Conservation (phyloP, 345 rosid genomes). For the Isatis tinctoria region DNA sequence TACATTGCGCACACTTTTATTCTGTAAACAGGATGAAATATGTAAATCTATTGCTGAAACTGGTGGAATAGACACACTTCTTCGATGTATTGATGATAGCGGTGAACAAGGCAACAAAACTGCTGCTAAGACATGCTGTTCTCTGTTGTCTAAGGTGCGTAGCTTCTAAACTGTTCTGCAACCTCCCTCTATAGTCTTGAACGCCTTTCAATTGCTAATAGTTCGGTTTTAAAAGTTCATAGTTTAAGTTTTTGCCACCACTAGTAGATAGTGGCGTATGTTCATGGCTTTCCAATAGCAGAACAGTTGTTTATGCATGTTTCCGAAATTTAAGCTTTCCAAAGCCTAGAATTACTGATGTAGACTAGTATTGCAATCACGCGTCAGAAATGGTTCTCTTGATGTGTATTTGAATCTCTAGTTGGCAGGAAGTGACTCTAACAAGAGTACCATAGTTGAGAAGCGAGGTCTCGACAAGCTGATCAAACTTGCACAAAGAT, state of each 20-base stretch:
- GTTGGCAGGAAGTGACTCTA: slow-evolving; percentile 96
- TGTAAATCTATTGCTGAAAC: slow-evolving; percentile 82
- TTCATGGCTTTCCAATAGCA: not conserved
- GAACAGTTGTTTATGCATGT: not conserved
- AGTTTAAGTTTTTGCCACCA: not conserved
- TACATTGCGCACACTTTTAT: not conserved
- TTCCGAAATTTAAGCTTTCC: not conserved
- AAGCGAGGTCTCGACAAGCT: slow-evolving; percentile 69
- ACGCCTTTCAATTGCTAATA: not conserved
- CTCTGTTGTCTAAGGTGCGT: slow-evolving; percentile 72
- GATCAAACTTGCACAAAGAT: slow-evolving; percentile 60
- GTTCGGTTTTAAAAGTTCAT: not conserved
- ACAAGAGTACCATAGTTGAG: slow-evolving; percentile 74
- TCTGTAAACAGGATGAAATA: slow-evolving; percentile 61
- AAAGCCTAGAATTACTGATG: not conserved
- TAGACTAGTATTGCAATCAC: not conserved
- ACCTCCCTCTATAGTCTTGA: not conserved
- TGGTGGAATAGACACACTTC: slow-evolving; percentile 81
- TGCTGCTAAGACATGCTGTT: slow-evolving; percentile 73
- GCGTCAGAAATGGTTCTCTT: slow-evolving; percentile 3
- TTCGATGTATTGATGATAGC: slow-evolving; percentile 68
- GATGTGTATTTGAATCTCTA: slow-evolving; percentile 30
- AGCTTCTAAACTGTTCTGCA: not conserved
- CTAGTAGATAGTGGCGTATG: not conserved
- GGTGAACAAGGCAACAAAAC: slow-evolving; percentile 70